These are phyloP conservation scores for Pelargonium citronellum DNA, from an alignment of 441 rosid species.

Conservation along the genomic window DNA sequence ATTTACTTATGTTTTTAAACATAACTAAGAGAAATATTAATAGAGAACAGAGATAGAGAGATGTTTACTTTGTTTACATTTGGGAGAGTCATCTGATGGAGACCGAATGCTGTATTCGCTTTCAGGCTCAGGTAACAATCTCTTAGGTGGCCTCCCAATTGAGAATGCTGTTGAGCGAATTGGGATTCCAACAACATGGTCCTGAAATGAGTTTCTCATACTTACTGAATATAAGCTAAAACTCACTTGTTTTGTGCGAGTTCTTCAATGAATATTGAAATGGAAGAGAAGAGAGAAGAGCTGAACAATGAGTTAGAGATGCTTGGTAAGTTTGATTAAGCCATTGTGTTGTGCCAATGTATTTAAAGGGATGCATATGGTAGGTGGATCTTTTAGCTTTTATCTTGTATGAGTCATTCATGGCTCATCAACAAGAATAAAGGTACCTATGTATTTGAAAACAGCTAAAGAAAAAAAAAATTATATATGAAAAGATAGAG, in stretches of 20 bases:
- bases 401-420: slow-evolving; percentile 6
- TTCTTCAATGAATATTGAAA: background rate
- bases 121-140: background rate
- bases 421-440: slow-evolving; percentile 11
- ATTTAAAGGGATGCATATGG: slow-evolving; percentile 7
- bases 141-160: slow-evolving; percentile 7
- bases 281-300: background rate
- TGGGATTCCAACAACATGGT: slow-evolving; percentile 10
- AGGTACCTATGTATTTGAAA: background rate
- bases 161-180: slow-evolving; percentile 12
- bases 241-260: background rate
- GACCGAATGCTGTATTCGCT: too few species aligned
- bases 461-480: too few species aligned
- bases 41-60: background rate
- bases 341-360: background rate
- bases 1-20: background rate
- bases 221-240: background rate
- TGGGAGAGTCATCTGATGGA: slow-evolving; percentile 4
- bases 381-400: background rate
- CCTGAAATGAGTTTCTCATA: background rate
- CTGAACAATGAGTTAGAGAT: background rate
- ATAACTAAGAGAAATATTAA: background rate
- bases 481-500: background rate
- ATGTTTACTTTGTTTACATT: slow-evolving; percentile 5
- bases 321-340: background rate